These are phyloP conservation scores for Colletotrichum tabaci DNA, from an alignment of 2,329 filamentous ascomycete species.

Conservation along the genomic window DNA sequence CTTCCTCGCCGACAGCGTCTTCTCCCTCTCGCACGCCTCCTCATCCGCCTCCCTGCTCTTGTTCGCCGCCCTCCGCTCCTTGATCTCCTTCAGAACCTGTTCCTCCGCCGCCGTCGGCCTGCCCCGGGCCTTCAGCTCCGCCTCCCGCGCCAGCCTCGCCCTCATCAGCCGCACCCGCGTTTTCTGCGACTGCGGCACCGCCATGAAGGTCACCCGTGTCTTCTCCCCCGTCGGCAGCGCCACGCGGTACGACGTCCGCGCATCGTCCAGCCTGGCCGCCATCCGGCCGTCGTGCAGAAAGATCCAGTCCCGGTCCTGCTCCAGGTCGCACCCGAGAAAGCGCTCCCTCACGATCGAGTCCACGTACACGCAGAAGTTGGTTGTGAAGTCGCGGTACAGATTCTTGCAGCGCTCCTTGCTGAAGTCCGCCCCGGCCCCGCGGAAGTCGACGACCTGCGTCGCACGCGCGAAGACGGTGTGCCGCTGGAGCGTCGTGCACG, in stretches of 20 bases:
- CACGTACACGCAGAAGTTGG: conserved; percentile 35
- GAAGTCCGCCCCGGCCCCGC: not conserved
- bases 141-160: not conserved
- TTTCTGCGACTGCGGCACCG: conserved; percentile 22
- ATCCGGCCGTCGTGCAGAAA: not conserved
- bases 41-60: not conserved
- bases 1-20: conserved; percentile 4
- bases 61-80: not conserved
- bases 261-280: conserved; percentile 3
- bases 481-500: conserved; percentile 1
- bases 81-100: not conserved
- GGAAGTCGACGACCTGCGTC: conserved; percentile 5
- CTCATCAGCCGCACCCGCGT: conserved; percentile 16
- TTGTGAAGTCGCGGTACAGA: conserved; percentile 29
- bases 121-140: not conserved
- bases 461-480: conserved; percentile 15
- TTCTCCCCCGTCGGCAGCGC: conserved; percentile 26
- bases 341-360: conserved; percentile 16
- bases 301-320: not conserved
- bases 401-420: conserved; percentile 9
- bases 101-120: conserved; percentile 25
- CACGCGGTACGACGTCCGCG: not conserved
- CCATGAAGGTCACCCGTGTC: conserved; percentile 24
- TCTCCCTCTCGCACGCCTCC: not conserved
- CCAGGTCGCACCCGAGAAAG: conserved; percentile 12